Conservation (phyloP, 331 rosid genomes). For the Quercus tomentella region DNA sequence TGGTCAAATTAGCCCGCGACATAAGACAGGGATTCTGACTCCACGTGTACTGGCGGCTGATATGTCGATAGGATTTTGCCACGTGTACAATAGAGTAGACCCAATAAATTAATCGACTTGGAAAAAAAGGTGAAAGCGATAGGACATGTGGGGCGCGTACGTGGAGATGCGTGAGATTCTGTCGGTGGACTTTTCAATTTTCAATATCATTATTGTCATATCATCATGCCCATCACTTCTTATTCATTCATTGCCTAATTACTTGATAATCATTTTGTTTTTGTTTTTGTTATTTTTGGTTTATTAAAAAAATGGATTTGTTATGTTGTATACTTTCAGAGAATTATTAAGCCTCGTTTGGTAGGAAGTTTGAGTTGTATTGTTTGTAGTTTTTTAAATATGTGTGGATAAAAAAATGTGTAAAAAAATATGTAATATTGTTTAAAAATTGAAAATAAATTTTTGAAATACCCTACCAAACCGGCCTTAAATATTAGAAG, state of each 20-base stretch:
- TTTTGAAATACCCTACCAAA: no score
- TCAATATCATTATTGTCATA: neutral
- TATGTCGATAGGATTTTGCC: neutral
- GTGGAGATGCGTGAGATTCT: conserved; percentile 24
- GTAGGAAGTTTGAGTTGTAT: no score
- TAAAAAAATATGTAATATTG: no score
- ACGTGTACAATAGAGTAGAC: neutral
- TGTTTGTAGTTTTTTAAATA: no score
- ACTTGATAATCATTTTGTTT: neutral
- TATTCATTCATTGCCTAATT: neutral
- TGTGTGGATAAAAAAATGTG: no score
- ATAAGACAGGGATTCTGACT: no score
- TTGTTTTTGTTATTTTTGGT: neutral
- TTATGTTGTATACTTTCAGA: neutral
- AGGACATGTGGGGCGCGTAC: conserved; percentile 11
- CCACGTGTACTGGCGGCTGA: neutral
- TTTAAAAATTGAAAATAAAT: no score
- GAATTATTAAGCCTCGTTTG: no score
- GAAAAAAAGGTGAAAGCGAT: neutral
- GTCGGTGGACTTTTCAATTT: neutral
- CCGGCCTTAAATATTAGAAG: no score
- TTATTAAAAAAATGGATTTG: neutral
- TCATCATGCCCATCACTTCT: neutral
- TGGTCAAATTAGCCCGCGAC: neutral
- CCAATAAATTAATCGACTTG: no score